A percentile compares a stretch with the other conserved stretches of the same genome.
phyloP scores from a whole-genome alignment of 169 alveolate species.

The Prorocentrum cordatum region DNA sequence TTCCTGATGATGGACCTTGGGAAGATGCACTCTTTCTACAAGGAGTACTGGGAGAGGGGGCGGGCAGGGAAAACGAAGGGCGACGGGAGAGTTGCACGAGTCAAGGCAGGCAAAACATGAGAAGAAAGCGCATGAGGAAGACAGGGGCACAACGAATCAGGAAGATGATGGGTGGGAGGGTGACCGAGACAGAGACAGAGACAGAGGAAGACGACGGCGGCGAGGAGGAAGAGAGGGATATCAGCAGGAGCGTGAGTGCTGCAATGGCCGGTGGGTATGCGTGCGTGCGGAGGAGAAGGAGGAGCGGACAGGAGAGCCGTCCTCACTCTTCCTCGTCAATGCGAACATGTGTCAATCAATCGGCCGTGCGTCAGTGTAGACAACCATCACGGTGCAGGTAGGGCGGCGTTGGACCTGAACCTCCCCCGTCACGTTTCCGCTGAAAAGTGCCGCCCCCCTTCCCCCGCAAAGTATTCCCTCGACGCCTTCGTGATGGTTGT shows the following conservation, averaged over 20 bases:
- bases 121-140: too few species aligned
- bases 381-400: neutral
- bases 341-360: neutral
- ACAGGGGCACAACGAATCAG: too few species aligned
- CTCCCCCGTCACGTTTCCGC: neutral
- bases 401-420: neutral
- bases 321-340: too few species aligned
- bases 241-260: too few species aligned
- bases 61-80: neutral
- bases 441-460: too few species aligned
- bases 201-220: too few species aligned
- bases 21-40: constrained; percentile 86
- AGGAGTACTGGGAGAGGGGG: neutral
- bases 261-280: too few species aligned
- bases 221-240: too few species aligned
- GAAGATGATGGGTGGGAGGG: neutral
- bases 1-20: constrained; percentile 84
- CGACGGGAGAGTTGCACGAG: too few species aligned
- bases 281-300: too few species aligned
- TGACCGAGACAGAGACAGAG: neutral
- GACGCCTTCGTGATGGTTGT: constrained; percentile 88
- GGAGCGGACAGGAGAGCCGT: too few species aligned
- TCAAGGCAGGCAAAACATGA: too few species aligned
- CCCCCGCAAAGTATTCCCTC: constrained; percentile 85
- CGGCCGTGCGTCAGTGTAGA: neutral